phyloP scores from a whole-genome alignment of 129 eudicot genomes.

The Sambucus nigra region DNA sequence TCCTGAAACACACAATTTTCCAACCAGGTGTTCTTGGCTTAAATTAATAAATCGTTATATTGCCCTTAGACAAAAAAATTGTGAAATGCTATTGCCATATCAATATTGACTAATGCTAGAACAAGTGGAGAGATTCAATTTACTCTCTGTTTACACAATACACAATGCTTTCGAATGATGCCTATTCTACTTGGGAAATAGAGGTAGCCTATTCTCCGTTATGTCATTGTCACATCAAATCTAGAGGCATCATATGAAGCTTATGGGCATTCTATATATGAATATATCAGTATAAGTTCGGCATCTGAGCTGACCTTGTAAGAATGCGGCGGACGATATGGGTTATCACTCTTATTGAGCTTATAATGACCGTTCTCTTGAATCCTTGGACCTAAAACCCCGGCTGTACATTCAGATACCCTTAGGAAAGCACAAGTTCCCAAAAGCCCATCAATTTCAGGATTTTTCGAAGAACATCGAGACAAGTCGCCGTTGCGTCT shows the following conservation, averaged over 20 bases:
- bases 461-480: conserved; percentile 1
- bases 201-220: too few species aligned
- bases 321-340: conserved; percentile 24
- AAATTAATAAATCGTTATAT: not conserved
- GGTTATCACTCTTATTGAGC: conserved; percentile 21
- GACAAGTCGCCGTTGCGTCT: not conserved
- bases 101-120: too few species aligned
- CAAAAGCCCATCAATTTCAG: not conserved
- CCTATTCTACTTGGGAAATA: too few species aligned
- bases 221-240: too few species aligned
- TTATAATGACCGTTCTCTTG: not conserved
- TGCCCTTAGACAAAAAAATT: not conserved
- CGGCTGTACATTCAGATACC: conserved; percentile 5
- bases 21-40: not conserved
- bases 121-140: too few species aligned
- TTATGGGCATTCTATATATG: not conserved
- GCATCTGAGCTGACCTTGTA: conserved; percentile 13
- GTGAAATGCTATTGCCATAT: too few species aligned
- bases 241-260: not conserved
- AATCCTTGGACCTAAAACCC: not conserved
- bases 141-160: too few species aligned
- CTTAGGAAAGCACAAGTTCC: not conserved
- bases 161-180: too few species aligned
- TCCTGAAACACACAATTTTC: not conserved
- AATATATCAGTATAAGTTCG: too few species aligned